These are phyloP conservation scores for Cystofilobasidium bisporidii DNA, from an alignment of 768 basidiomycete genomes.

Conservation along the genomic window DNA sequence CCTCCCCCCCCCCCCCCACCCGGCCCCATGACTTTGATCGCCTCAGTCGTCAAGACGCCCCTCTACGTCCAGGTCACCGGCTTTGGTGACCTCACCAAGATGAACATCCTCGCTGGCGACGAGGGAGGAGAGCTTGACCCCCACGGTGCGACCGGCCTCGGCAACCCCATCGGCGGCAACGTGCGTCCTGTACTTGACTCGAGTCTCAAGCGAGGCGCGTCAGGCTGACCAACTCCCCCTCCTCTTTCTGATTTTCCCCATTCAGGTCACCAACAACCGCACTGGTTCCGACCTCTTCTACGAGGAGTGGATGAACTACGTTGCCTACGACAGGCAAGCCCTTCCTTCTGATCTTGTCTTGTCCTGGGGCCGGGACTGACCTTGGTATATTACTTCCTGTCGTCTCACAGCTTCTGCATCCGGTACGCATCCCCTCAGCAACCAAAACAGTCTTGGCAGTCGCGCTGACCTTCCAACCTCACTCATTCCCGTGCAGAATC, in stretches of 20 bases:
- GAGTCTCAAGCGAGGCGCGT: too few species aligned
- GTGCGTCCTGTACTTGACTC: constrained; percentile 28
- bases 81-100: constrained; percentile 43
- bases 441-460: too few species aligned
- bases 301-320: constrained; percentile 38
- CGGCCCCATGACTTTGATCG: too few species aligned
- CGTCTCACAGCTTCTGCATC: too few species aligned
- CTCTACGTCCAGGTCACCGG: constrained; percentile 47
- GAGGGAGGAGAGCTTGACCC: constrained; percentile 46
- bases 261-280: constrained; percentile 40
- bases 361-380: too few species aligned
- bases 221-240: too few species aligned
- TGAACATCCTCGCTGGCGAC: constrained; percentile 41
- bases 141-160: constrained; percentile 40
- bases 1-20: too few species aligned
- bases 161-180: constrained; percentile 42
- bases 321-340: constrained; percentile 39
- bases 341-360: too few species aligned
- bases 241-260: background rate
- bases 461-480: too few species aligned
- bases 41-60: constrained; percentile 42
- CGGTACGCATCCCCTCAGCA: constrained; percentile 2
- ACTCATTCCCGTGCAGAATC: constrained; percentile 32
- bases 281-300: constrained; percentile 40
- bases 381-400: too few species aligned